These are phyloP conservation scores for Spatholobus suberectus DNA, from an alignment of 306 rosid species.

Conservation along the genomic window DNA sequence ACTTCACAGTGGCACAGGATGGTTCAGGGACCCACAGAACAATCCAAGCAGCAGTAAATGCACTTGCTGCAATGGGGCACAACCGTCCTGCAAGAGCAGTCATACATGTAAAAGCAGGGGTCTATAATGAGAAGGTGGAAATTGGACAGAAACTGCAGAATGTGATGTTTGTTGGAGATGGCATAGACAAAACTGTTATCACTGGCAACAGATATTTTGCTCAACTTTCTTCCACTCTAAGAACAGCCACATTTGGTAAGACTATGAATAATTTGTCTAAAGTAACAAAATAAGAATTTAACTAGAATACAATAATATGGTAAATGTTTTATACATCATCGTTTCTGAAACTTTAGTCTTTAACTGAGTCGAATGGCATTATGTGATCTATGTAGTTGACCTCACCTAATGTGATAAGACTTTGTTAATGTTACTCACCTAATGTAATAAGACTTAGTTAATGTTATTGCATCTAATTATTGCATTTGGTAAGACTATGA, in stretches of 20 bases:
- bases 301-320: too few relatives aligned
- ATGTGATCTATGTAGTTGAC: too few relatives aligned
- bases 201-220: constrained; percentile 49
- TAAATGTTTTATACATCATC: too few relatives aligned
- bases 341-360: too few relatives aligned
- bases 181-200: constrained; percentile 64
- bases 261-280: neutral
- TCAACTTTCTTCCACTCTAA: constrained; percentile 53
- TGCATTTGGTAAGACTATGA: too few relatives aligned
- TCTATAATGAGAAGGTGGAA: constrained; percentile 64
- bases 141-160: constrained; percentile 50
- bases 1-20: constrained; percentile 65
- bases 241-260: constrained; percentile 76
- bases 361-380: too few relatives aligned
- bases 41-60: constrained; percentile 57
- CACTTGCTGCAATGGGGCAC: constrained; percentile 46
- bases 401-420: too few relatives aligned
- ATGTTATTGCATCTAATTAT: too few relatives aligned
- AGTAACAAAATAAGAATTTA: too few relatives aligned
- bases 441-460: too few relatives aligned
- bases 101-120: constrained; percentile 62
- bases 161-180: constrained; percentile 81
- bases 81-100: constrained; percentile 45
- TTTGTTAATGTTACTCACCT: too few relatives aligned
- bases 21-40: constrained; percentile 66